Evolutionary conservation across 805 yeast species (phyloP).

Genomic region (Candida ortonii): DNA sequence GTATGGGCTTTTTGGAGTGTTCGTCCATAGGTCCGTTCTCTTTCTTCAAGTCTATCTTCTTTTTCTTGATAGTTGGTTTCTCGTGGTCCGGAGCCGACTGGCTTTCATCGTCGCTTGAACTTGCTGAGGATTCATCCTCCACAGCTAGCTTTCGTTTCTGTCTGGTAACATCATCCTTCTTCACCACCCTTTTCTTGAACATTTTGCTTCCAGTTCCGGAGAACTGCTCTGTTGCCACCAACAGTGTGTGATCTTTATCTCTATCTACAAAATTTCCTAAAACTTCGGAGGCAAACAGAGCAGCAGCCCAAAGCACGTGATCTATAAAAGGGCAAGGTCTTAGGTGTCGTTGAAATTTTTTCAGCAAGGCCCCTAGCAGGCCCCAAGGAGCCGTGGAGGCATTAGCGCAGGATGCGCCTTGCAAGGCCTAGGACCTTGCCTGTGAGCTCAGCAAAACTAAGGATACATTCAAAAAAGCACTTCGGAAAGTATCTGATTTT

Average conservation of each 20-base stretch:
- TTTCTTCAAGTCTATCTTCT: neutral
- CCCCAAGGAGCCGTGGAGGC: no score
- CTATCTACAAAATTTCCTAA: conserved; percentile 17
- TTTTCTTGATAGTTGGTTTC: conserved; percentile 1
- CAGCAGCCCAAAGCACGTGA: conserved; percentile 9
- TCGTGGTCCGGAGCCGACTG: conserved; percentile 2
- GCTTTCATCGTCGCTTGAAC: conserved; percentile 1
- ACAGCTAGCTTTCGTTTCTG: conserved; percentile 9
- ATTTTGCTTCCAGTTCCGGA: conserved; percentile 16
- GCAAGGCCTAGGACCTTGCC: no score
- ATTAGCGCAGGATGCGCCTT: neutral
- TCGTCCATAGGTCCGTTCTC: conserved; percentile 1
- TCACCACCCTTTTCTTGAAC: conserved; percentile 39
- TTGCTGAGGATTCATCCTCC: neutral
- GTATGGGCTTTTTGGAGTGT: conserved; percentile 1
- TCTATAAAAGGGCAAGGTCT: conserved; percentile 5
- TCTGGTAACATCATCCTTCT: conserved; percentile 6
- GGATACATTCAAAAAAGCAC: no score
- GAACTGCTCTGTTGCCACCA: neutral
- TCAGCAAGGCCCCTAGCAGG: conserved; percentile 4
- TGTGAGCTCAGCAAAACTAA: no score
- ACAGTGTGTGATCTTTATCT: neutral
- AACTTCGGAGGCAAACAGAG: neutral
- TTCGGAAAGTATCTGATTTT: no score
- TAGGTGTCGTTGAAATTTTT: conserved; percentile 4